Evolutionary conservation across 495 filamentous ascomycete species (phyloP).

Genomic region (Podospora didyma): DNA sequence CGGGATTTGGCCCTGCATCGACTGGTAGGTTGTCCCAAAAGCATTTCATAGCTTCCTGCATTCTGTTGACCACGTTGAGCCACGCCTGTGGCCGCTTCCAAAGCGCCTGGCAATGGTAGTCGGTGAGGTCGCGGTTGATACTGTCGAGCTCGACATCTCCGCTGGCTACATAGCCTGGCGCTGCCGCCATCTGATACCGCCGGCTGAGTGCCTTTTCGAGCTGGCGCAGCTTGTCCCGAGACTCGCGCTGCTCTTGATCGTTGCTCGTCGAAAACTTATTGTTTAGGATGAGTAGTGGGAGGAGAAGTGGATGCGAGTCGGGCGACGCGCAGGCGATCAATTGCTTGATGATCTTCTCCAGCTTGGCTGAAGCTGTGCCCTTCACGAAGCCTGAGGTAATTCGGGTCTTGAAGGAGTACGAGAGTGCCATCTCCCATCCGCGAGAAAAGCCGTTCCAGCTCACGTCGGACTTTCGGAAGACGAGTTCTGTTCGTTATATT

Average conservation of each 20-base stretch:
- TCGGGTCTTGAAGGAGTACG: slow-evolving; percentile 23
- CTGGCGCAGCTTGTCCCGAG: slow-evolving; percentile 25
- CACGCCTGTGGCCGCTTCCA: slow-evolving; percentile 36
- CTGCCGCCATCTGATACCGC: slow-evolving; percentile 24
- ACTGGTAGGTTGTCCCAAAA: slow-evolving; percentile 14
- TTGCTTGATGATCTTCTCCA: too few relatives aligned
- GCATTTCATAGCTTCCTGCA: slow-evolving; percentile 15
- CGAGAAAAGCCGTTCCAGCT: slow-evolving; percentile 27
- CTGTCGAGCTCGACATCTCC: slow-evolving; percentile 27
- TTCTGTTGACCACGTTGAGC: slow-evolving; percentile 18
- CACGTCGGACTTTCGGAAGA: slow-evolving; percentile 32
- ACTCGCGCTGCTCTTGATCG: slow-evolving; percentile 23
- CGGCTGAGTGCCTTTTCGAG: slow-evolving; percentile 29
- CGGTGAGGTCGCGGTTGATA: slow-evolving; percentile 29
- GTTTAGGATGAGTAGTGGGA: too few relatives aligned
- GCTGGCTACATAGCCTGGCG: slow-evolving; percentile 20
- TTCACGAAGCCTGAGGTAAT: slow-evolving; percentile 29
- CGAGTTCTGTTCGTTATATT: slow-evolving; percentile 15
- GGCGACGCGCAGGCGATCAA: too few relatives aligned
- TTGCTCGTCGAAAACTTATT: slow-evolving; percentile 2
- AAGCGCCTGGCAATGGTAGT: slow-evolving; percentile 29
- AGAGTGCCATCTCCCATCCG: slow-evolving; percentile 32
- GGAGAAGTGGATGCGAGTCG: too few relatives aligned
- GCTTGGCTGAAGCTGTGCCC: slow-evolving; percentile 24
- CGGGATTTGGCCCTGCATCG: neutral